Evolutionary conservation across 2,329 filamentous ascomycete species (phyloP).

Genomic region (Fusarium sp.): DNA sequence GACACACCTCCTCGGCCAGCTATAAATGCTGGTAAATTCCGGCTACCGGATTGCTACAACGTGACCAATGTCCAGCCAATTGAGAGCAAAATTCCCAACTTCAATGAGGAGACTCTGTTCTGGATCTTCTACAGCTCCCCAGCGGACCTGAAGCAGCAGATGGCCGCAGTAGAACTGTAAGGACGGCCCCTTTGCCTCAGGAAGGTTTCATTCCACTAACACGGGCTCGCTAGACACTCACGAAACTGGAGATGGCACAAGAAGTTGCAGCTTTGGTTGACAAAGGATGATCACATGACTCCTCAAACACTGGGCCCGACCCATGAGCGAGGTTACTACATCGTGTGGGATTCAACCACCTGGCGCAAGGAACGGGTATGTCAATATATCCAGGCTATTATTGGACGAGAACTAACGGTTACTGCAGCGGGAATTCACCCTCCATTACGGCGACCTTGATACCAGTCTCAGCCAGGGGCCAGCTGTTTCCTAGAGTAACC

Average conservation of each 20-base stretch:
- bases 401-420: conserved; percentile 8
- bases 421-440: conserved; percentile 64
- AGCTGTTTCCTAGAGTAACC: conserved; percentile 37
- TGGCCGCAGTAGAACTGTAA: conserved; percentile 70
- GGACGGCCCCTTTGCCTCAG: conserved; percentile 32
- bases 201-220: conserved; percentile 5
- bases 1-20: conserved; percentile 65
- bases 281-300: conserved; percentile 71
- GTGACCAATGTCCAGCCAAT: conserved; percentile 71
- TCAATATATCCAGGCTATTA: conserved; percentile 34
- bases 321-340: conserved; percentile 71
- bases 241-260: conserved; percentile 75
- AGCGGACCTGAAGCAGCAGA: conserved; percentile 67
- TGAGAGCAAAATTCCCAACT: conserved; percentile 69
- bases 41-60: conserved; percentile 70
- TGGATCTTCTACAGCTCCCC: conserved; percentile 75
- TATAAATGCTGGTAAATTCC: conserved; percentile 59
- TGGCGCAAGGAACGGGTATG: conserved; percentile 71
- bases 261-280: conserved; percentile 70
- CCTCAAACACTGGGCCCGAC: conserved; percentile 65
- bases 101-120: conserved; percentile 73
- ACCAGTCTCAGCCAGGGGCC: conserved; percentile 52
- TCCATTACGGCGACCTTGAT: conserved; percentile 69
- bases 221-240: conserved; percentile 58
- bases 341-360: conserved; percentile 68